Evolutionary conservation across 768 basidiomycete species (phyloP).

Genomic region (Butyriboletus loyo): DNA sequence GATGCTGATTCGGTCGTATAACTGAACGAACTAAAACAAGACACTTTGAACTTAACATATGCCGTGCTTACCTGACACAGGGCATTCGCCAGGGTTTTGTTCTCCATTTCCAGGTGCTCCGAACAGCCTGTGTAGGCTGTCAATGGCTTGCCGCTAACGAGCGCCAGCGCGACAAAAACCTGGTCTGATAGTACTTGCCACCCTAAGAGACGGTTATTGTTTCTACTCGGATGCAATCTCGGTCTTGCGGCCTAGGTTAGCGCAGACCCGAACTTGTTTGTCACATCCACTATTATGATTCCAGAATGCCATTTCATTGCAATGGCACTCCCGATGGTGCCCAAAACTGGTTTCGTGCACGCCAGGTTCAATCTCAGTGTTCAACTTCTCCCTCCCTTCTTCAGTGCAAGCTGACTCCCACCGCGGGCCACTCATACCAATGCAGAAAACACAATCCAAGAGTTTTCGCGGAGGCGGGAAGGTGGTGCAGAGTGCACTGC

Average conservation of each 20-base stretch:
- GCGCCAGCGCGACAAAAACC: not conserved
- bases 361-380: not conserved
- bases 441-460: conserved; percentile 2
- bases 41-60: not conserved
- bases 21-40: not conserved
- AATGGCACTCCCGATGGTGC: not conserved
- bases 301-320: not conserved
- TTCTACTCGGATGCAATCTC: not conserved
- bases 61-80: not conserved
- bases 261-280: not conserved
- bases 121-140: not conserved
- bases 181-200: not conserved
- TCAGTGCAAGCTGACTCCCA: not conserved
- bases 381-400: not conserved
- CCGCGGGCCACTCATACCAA: not conserved
- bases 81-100: too few species aligned
- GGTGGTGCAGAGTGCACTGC: conserved; percentile 6
- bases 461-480: not conserved
- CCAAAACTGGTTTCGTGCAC: not conserved
- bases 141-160: not conserved
- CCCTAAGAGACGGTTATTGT: not conserved
- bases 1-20: not conserved
- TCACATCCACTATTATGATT: not conserved
- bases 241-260: not conserved
- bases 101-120: not conserved